These are phyloP conservation scores for Allomyces macrogynus DNA, from an alignment of 192 early-diverging fungal genomes.

Conservation along the genomic window DNA sequence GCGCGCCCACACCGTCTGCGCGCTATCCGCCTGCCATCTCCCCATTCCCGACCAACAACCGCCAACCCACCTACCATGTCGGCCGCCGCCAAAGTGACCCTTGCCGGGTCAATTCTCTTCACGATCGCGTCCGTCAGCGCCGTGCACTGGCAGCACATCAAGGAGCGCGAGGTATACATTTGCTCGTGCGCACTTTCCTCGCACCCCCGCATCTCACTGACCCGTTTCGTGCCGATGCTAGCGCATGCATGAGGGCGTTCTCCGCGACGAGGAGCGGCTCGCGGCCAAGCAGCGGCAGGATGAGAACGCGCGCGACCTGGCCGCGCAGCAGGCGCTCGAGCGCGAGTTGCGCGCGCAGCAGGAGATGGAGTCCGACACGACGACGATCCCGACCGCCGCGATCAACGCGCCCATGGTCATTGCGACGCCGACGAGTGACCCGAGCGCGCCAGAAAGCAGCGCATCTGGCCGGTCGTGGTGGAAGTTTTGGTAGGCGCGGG, in stretches of 20 bases:
- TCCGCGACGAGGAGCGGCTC: constrained; percentile 13
- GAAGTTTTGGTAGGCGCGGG: too few relatives aligned
- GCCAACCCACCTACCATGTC: not conserved
- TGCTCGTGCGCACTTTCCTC: too few relatives aligned
- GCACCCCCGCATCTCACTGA: too few relatives aligned
- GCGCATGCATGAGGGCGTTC: constrained; percentile 14
- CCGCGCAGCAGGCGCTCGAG: constrained; percentile 15
- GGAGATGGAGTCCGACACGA: not conserved
- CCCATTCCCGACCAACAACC: too few relatives aligned
- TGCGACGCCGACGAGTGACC: too few relatives aligned
- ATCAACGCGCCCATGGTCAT: too few relatives aligned
- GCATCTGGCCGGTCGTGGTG: too few relatives aligned
- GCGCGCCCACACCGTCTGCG: too few relatives aligned
- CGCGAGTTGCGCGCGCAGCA: constrained; percentile 14
- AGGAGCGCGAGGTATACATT: constrained; percentile 1
- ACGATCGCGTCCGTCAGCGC: not conserved
- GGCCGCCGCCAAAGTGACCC: not conserved
- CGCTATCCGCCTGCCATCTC: too few relatives aligned
- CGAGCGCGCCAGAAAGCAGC: too few relatives aligned
- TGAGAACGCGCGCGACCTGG: constrained; percentile 15
- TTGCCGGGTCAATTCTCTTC: not conserved
- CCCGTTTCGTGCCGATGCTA: too few relatives aligned
- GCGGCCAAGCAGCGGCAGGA: constrained; percentile 16
- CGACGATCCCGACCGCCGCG: too few relatives aligned
- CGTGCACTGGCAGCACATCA: not conserved